phyloP scores from a whole-genome alignment of 2,329 filamentous ascomycete species.

The Trichoderma sp. region DNA sequence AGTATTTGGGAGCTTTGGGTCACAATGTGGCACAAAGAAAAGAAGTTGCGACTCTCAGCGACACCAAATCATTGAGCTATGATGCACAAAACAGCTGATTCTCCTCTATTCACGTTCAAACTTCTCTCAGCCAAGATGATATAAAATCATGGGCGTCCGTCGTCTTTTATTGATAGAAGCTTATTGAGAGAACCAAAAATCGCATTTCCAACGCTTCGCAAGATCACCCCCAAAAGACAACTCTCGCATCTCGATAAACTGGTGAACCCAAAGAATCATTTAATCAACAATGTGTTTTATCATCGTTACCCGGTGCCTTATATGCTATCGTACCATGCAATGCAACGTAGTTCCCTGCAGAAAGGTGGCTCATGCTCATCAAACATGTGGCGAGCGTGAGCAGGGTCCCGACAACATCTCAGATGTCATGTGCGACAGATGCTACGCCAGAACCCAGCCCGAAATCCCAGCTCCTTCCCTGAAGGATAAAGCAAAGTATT shows the following conservation, averaged over 20 bases:
- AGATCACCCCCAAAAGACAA: background rate
- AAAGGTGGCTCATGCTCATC: background rate
- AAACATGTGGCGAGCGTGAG: conserved; percentile 5
- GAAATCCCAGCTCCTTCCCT: background rate
- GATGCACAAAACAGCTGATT: conserved; percentile 1
- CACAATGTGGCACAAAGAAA: conserved; percentile 4
- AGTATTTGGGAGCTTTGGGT: background rate
- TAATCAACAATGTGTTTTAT: conserved; percentile 7
- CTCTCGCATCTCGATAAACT: background rate
- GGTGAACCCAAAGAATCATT: background rate
- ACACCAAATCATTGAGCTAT: background rate
- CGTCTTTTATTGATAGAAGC: background rate
- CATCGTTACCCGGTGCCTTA: background rate
- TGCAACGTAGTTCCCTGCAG: conserved; percentile 2
- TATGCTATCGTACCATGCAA: background rate
- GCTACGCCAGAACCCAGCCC: background rate
- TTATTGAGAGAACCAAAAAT: background rate
- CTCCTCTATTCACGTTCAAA: background rate
- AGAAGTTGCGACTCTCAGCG: background rate
- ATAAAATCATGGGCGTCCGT: background rate
- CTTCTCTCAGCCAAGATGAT: background rate
- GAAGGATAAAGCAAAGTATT: conserved; percentile 10
- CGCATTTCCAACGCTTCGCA: background rate
- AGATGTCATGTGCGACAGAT: background rate
- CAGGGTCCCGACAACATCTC: conserved; percentile 9